Base-by-base conservation (phyloP, 2,329 filamentous ascomycete genomes). In the Pseudogymnoascus sp. region DNA sequence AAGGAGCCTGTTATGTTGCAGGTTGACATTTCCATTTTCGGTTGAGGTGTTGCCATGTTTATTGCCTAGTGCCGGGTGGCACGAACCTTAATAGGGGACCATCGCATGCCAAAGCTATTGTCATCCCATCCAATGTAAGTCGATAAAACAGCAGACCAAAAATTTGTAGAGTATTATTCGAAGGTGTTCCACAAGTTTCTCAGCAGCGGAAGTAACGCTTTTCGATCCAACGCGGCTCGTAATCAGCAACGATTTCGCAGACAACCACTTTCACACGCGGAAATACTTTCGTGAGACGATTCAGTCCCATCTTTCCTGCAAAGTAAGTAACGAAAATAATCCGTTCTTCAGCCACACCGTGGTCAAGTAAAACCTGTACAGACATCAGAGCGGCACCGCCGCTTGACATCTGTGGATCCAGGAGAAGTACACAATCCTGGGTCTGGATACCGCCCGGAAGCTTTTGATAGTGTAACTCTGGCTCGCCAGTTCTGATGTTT, bases 261-360 rank as follows among this genome's bases (percentile, higher is more conserved):
- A 96, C 87, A 16, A 97, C 91, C 16, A 96, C 89, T 61, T 87
- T 89, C 59, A 97, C 87, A 4, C 88, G 86, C 0, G 94, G 92
- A 70, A 94, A 99, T 2, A 96, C 94, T 63, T 88, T 91, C 65
- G 91, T 89, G 69, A 99, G 77, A 66, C 94, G 82, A 71, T 94
- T 91, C 65, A 97, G 74, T 0, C 92, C 94, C 68, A 90, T 85
- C 67, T 86, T 86, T 7, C 93, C 93, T 3, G 92, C 93, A 67
- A 91, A 89, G 72, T 95, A 97, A 3, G 93, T 96, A 39, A 96
- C 92, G 73, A 97, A 88, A 35, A 97, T 90, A 67, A 99, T 96
- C 67, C 82, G 87, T 52, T 91, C 84, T 72, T 94, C 87, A 5
- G 84, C 78, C 6, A 97, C 92, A 10, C 94, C 94, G 71, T 97